These are phyloP conservation scores for Moesziomyces globuligerus DNA, from an alignment of 1,284 basidiomycete genomes.

Conservation along the genomic window DNA sequence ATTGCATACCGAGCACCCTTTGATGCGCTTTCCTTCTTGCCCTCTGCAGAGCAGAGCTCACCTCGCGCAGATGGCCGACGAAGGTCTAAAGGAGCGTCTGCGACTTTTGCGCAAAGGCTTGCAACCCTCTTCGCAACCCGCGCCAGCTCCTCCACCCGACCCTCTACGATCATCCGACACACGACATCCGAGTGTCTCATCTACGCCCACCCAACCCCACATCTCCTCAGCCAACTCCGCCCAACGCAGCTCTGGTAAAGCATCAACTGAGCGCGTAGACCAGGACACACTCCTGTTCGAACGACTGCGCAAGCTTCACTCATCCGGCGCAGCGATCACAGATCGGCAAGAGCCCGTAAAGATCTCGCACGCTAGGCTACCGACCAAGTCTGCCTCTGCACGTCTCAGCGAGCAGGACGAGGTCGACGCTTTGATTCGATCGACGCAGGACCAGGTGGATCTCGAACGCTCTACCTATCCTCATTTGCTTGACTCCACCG, in stretches of 20 bases:
- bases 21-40: no score
- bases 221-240: not conserved
- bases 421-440: conserved; percentile 36
- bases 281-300: conserved; percentile 21
- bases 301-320: conserved; percentile 26
- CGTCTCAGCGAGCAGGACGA: conserved; percentile 36
- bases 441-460: conserved; percentile 28
- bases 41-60: no score
- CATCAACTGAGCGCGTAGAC: not conserved
- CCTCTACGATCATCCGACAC: conserved; percentile 1
- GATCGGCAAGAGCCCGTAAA: not conserved
- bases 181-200: no score
- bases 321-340: not conserved
- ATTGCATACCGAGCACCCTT: no score
- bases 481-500: conserved; percentile 1
- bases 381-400: not conserved
- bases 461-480: conserved; percentile 12
- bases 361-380: not conserved
- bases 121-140: conserved; percentile 5
- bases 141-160: not conserved
- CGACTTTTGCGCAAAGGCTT: conserved; percentile 24
- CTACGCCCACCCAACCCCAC: not conserved
- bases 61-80: conserved; percentile 20
- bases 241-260: not conserved
- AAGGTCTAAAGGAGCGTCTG: conserved; percentile 34